Evolutionary conservation across 2,329 filamentous ascomycete genomes (phyloP).

Genomic region (Drechslerella coelobrocha): DNA sequence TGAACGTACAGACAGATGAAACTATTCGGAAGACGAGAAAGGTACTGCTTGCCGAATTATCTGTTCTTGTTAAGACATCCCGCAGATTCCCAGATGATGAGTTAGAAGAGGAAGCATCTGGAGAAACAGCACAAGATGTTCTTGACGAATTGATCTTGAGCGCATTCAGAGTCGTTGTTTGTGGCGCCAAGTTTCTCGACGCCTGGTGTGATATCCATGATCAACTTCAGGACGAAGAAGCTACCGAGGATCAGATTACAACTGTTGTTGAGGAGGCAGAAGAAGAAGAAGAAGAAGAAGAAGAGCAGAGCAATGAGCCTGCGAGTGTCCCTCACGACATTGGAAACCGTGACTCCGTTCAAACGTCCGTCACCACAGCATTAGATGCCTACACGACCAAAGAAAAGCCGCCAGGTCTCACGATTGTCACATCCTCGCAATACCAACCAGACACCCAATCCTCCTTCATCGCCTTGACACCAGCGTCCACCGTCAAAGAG

Average conservation of each 20-base stretch:
- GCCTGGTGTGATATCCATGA: slow-evolving; percentile 69
- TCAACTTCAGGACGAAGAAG: slow-evolving; percentile 55
- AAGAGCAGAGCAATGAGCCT: slow-evolving; percentile 1
- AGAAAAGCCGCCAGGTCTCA: slow-evolving; percentile 36
- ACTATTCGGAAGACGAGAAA: slow-evolving; percentile 81
- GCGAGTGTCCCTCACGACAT: slow-evolving; percentile 5
- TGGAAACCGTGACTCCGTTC: slow-evolving; percentile 37
- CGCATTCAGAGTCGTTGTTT: slow-evolving; percentile 91
- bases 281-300: background rate
- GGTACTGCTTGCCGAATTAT: slow-evolving; percentile 85
- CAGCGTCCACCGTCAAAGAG: slow-evolving; percentile 44
- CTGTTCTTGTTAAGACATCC: slow-evolving; percentile 83
- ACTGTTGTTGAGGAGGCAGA: slow-evolving; percentile 15
- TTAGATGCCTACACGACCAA: slow-evolving; percentile 19
- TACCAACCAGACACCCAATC: slow-evolving; percentile 33
- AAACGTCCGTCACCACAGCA: slow-evolving; percentile 39
- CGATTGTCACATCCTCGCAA: slow-evolving; percentile 36
- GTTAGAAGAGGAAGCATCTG: slow-evolving; percentile 57
- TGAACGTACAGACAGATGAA: slow-evolving; percentile 76
- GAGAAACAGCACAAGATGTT: slow-evolving; percentile 66
- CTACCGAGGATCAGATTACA: slow-evolving; percentile 20
- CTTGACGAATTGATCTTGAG: slow-evolving; percentile 93
- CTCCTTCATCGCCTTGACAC: slow-evolving; percentile 36
- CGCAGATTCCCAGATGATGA: slow-evolving; percentile 83
- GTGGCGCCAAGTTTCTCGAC: slow-evolving; percentile 88